Evolutionary conservation across 495 filamentous ascomycete genomes (phyloP).

Genomic region (Pyrenula aspistea): DNA sequence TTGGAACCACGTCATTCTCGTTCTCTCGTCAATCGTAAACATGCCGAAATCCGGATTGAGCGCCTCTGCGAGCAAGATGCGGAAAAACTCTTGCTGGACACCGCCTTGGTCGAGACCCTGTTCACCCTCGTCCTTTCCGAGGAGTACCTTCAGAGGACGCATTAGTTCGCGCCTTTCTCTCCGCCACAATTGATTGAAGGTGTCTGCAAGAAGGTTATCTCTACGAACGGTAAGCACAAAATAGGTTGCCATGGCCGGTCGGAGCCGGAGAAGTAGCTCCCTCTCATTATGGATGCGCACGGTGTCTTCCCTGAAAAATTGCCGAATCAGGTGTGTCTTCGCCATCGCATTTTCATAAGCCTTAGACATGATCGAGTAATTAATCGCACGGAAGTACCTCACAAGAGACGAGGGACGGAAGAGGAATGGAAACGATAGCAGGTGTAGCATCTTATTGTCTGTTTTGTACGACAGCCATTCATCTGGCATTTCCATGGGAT

Average conservation of each 20-base stretch:
- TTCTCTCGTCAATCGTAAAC: conserved; percentile 64
- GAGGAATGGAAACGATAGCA: conserved; percentile 71
- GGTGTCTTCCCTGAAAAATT: conserved; percentile 35
- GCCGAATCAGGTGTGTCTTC: conserved; percentile 44
- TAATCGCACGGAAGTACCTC: conserved; percentile 81
- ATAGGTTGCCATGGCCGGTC: conserved; percentile 54
- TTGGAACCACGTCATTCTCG: conserved; percentile 76
- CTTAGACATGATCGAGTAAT: conserved; percentile 70
- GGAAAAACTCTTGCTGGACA: conserved; percentile 92
- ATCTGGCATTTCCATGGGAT: conserved; percentile 61
- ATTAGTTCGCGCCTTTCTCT: conserved; percentile 71
- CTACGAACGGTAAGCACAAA: conserved; percentile 67
- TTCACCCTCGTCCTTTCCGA: conserved; percentile 71
- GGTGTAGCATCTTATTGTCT: conserved; percentile 55
- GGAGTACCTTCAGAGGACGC: conserved; percentile 75
- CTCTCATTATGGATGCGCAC: conserved; percentile 30
- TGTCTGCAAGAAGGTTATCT: conserved; percentile 58
- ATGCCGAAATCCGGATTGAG: conserved; percentile 63
- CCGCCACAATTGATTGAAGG: conserved; percentile 80
- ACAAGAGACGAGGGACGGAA: conserved; percentile 63
- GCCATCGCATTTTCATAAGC: conserved; percentile 59
- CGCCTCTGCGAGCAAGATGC: conserved; percentile 63
- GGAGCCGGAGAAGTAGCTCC: conserved; percentile 47
- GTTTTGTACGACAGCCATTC: conserved; percentile 51
- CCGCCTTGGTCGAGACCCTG: conserved; percentile 89